These are phyloP conservation scores for Echria macrotheca DNA, from an alignment of 495 filamentous ascomycete species.

Conservation along the genomic window DNA sequence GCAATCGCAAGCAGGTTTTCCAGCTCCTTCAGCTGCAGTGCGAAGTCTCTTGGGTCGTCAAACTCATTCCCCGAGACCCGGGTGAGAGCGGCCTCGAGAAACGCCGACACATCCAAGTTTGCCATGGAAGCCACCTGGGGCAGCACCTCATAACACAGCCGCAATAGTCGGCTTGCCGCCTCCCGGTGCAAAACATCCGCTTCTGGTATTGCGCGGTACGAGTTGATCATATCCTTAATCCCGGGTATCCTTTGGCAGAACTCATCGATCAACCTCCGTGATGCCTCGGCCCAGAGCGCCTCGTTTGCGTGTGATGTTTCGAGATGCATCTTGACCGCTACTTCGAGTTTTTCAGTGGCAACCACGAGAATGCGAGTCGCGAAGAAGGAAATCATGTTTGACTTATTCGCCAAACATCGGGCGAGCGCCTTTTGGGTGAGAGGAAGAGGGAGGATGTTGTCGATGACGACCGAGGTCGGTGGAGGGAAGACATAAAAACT, in stretches of 20 bases:
- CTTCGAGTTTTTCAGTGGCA: slow-evolving; percentile 71
- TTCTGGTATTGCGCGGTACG: slow-evolving; percentile 59
- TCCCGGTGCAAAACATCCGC: slow-evolving; percentile 73
- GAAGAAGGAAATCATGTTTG: slow-evolving; percentile 73
- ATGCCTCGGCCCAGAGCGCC: slow-evolving; percentile 60
- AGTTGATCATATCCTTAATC: slow-evolving; percentile 67
- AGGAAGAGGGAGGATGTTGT: slow-evolving; percentile 81
- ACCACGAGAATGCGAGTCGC: slow-evolving; percentile 69
- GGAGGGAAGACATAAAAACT: slow-evolving; percentile 62
- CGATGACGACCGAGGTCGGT: slow-evolving; percentile 66
- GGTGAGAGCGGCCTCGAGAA: slow-evolving; percentile 61
- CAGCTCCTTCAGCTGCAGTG: slow-evolving; percentile 58
- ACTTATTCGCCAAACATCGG: slow-evolving; percentile 70
- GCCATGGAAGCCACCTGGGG: slow-evolving; percentile 76
- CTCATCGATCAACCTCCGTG: slow-evolving; percentile 57
- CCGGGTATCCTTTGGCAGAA: slow-evolving; percentile 75
- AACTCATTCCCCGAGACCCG: slow-evolving; percentile 38
- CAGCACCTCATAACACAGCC: slow-evolving; percentile 73
- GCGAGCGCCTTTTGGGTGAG: slow-evolving; percentile 69
- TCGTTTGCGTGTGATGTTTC: slow-evolving; percentile 37
- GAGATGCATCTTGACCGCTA: slow-evolving; percentile 50
- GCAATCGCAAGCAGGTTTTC: slow-evolving; percentile 74
- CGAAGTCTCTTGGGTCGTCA: slow-evolving; percentile 41
- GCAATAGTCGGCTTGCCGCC: slow-evolving; percentile 65
- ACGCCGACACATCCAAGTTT: slow-evolving; percentile 75